Evolutionary conservation across 306 rosid genomes (phyloP).

Genomic region (Lupinus albus): DNA sequence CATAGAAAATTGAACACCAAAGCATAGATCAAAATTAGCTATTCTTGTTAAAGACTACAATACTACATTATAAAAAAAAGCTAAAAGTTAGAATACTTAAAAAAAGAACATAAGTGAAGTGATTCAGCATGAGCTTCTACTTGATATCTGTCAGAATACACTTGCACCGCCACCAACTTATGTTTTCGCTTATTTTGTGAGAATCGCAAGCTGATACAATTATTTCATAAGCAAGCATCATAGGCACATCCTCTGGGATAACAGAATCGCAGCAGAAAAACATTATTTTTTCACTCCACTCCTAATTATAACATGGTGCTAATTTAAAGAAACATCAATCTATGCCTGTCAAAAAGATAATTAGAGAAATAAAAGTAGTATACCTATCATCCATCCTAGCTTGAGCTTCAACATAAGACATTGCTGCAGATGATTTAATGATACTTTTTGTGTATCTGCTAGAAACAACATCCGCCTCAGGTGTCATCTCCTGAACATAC

Average conservation of each 20-base stretch:
- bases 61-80: not conserved
- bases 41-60: not conserved
- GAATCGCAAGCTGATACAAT: conserved; percentile 19
- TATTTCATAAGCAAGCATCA: conserved; percentile 28
- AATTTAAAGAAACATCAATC: conserved; percentile 24
- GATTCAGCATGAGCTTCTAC: conserved; percentile 13
- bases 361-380: conserved; percentile 43
- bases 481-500: conserved; percentile 86
- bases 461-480: conserved; percentile 86
- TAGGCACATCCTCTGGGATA: conserved; percentile 14
- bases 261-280: conserved; percentile 24
- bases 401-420: conserved; percentile 96
- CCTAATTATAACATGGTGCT: conserved; percentile 18
- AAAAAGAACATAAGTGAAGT: not conserved
- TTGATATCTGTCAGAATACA: conserved; percentile 11
- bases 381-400: conserved; percentile 99
- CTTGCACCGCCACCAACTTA: not conserved
- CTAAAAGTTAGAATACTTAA: conserved; percentile 12
- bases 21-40: conserved; percentile 24
- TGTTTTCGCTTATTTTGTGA: not conserved
- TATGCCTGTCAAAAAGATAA: conserved; percentile 15
- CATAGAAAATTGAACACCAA: conserved; percentile 19
- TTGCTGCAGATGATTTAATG: conserved; percentile 83
- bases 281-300: conserved; percentile 19
- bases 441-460: conserved; percentile 84